A percentile compares a stretch with the other conserved stretches of the same genome.
Conservation (phyloP, 306 rosid genomes). For the Prunus davidiana region DNA sequence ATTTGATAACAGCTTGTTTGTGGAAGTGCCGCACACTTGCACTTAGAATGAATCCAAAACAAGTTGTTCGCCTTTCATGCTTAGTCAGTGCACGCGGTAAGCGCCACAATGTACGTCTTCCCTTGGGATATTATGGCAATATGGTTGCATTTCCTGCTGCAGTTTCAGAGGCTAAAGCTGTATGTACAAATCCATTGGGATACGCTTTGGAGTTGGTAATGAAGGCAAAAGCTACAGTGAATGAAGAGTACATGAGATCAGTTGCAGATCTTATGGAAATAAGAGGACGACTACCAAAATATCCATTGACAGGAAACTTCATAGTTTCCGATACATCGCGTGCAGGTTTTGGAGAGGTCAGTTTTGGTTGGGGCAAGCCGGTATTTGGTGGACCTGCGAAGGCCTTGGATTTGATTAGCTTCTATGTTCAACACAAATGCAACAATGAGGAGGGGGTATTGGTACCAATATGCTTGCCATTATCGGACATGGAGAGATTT, state of each 20-base stretch:
- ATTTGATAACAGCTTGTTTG: slow-evolving; percentile 15
- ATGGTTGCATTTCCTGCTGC: slow-evolving; percentile 5
- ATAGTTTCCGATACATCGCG: slow-evolving; percentile 26
- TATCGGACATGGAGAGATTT: slow-evolving; percentile 38
- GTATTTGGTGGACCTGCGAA: slow-evolving; percentile 31
- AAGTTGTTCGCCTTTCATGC: not conserved
- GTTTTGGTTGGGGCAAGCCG: slow-evolving; percentile 57
- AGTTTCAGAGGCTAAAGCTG: not conserved
- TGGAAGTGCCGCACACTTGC: slow-evolving; percentile 14
- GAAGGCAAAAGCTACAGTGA: slow-evolving; percentile 20
- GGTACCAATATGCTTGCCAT: slow-evolving; percentile 38
- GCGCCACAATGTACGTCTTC: not conserved
- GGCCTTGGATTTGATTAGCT: not conserved
- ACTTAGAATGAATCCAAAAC: not conserved
- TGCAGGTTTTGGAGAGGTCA: not conserved
- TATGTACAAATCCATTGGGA: slow-evolving; percentile 7
- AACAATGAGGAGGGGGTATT: slow-evolving; percentile 39
- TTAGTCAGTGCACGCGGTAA: not conserved
- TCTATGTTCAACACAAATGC: not conserved
- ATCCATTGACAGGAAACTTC: not conserved
- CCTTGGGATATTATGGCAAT: slow-evolving; percentile 34
- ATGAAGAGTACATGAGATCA: slow-evolving; percentile 43
- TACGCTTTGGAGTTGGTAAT: slow-evolving; percentile 28
- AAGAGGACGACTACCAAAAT: slow-evolving; percentile 14
- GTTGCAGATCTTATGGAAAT: slow-evolving; percentile 34